These are phyloP conservation scores for Aspergillus kassunensis DNA, from an alignment of 495 filamentous ascomycete species.

Conservation along the genomic window DNA sequence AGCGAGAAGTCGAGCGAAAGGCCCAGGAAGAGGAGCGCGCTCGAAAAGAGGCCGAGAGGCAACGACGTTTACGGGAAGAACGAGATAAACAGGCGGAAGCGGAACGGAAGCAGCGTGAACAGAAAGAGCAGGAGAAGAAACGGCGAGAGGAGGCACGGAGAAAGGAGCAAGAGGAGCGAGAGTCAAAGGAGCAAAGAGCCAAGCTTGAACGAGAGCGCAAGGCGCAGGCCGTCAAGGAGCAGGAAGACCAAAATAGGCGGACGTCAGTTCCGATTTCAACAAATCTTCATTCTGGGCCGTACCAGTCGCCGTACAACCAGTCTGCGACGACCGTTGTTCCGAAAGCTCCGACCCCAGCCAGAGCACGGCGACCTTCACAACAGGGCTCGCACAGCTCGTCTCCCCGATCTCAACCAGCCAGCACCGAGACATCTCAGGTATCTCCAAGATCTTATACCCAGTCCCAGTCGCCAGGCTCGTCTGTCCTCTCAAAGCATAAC, in stretches of 20 bases:
- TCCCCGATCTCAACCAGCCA: constrained; percentile 46
- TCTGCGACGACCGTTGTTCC: constrained; percentile 77
- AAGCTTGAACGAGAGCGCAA: constrained; percentile 66
- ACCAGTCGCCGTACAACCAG: constrained; percentile 73
- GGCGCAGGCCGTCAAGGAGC: constrained; percentile 58
- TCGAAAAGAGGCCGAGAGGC: constrained; percentile 74
- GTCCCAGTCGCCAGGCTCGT: constrained; percentile 32
- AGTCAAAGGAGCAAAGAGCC: constrained; percentile 62
- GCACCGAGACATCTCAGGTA: constrained; percentile 36
- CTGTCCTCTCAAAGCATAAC: constrained; percentile 27
- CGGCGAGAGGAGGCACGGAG: constrained; percentile 57
- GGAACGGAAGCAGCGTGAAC: constrained; percentile 68
- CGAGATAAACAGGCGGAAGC: constrained; percentile 75
- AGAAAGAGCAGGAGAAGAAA: constrained; percentile 68
- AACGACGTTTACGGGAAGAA: constrained; percentile 72
- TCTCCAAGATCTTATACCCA: constrained; percentile 40
- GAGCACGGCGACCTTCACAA: constrained; percentile 72
- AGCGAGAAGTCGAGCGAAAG: constrained; percentile 88
- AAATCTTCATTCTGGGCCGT: constrained; percentile 48
- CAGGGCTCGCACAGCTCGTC: constrained; percentile 72
- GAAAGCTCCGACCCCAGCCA: constrained; percentile 75
- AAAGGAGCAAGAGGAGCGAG: constrained; percentile 72
- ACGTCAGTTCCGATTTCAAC: constrained; percentile 50
- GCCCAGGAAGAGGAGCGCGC: constrained; percentile 82
- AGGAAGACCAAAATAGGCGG: constrained; percentile 43